phyloP scores from a whole-genome alignment of 1,139 yeast species.

The Yamadazyma blattariae region DNA sequence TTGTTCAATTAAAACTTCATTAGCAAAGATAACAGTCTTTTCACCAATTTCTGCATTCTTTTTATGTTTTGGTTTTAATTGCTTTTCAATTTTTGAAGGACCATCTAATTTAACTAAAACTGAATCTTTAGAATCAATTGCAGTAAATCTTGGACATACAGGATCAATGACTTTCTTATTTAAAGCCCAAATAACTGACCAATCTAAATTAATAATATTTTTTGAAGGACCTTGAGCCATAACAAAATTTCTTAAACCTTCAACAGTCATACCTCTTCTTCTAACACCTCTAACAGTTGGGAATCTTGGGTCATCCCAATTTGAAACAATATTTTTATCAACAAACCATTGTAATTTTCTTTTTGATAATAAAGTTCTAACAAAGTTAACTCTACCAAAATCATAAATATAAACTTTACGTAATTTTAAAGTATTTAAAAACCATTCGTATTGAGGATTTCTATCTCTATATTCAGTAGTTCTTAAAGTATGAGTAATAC shows the following conservation, averaged over 20 bases:
- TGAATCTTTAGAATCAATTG: slow-evolving; percentile 59
- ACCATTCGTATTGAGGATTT: slow-evolving; percentile 97
- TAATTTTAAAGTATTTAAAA: slow-evolving; percentile 72
- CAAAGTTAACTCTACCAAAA: slow-evolving; percentile 93
- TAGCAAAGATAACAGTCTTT: slow-evolving; percentile 70
- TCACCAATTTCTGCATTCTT: slow-evolving; percentile 90
- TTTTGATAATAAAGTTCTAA: slow-evolving; percentile 90
- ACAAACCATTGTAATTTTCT: slow-evolving; percentile 99
- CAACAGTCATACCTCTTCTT: slow-evolving; percentile 99
- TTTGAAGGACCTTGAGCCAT: slow-evolving; percentile 96
- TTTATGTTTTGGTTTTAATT: slow-evolving; percentile 89
- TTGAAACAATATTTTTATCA: slow-evolving; percentile 76
- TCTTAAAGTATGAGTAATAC: slow-evolving; percentile 95
- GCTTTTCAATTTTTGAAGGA: slow-evolving; percentile 59
- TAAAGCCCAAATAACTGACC: slow-evolving; percentile 96
- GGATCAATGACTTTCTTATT: slow-evolving; percentile 97
- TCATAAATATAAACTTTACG: slow-evolving; percentile 97
- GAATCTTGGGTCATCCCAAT: slow-evolving; percentile 99
- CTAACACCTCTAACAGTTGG: slow-evolving; percentile 98
- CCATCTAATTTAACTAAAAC: slow-evolving; percentile 68
- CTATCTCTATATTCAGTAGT: slow-evolving; percentile 98
- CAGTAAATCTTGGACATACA: slow-evolving; percentile 91
- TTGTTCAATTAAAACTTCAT: slow-evolving; percentile 75
- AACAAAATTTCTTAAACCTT: slow-evolving; percentile 90
- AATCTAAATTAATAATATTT: slow-evolving; percentile 92